These are phyloP conservation scores for Fusarium verticillioides DNA, from an alignment of 2,329 filamentous ascomycete genomes.

Conservation along the genomic window DNA sequence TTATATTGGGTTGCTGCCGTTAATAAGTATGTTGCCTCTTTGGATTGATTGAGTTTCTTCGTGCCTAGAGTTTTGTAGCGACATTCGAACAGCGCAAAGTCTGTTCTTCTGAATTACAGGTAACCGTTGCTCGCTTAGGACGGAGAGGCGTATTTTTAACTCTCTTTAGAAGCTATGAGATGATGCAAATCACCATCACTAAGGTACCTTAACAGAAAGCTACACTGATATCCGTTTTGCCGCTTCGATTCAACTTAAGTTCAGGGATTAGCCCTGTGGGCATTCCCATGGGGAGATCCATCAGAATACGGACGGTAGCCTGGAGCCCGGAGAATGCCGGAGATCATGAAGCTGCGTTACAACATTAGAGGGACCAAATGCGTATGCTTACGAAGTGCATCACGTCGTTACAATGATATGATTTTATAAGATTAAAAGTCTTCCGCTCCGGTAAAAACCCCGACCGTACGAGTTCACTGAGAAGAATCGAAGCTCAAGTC, in stretches of 20 bases:
- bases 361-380: not conserved
- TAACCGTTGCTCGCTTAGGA: not conserved
- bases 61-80: not conserved
- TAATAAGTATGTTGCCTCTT: not conserved
- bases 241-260: not conserved
- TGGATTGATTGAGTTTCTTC: too few relatives aligned
- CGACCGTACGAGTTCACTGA: not conserved
- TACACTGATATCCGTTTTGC: not conserved
- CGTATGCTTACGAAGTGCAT: not conserved
- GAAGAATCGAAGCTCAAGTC: not conserved
- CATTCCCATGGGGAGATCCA: conserved; percentile 10
- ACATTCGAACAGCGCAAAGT: not conserved
- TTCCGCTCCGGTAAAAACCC: not conserved
- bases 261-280: conserved; percentile 12
- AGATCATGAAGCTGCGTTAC: not conserved
- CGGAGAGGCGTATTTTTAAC: not conserved
- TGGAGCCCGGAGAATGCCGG: conserved; percentile 23
- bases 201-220: not conserved
- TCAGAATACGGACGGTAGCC: not conserved
- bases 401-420: not conserved
- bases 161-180: not conserved
- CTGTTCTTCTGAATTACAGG: not conserved
- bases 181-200: not conserved
- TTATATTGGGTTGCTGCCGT: not conserved
- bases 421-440: not conserved